phyloP scores from a whole-genome alignment of 257 asterid genomes.

The Haberlea rhodopensis region DNA sequence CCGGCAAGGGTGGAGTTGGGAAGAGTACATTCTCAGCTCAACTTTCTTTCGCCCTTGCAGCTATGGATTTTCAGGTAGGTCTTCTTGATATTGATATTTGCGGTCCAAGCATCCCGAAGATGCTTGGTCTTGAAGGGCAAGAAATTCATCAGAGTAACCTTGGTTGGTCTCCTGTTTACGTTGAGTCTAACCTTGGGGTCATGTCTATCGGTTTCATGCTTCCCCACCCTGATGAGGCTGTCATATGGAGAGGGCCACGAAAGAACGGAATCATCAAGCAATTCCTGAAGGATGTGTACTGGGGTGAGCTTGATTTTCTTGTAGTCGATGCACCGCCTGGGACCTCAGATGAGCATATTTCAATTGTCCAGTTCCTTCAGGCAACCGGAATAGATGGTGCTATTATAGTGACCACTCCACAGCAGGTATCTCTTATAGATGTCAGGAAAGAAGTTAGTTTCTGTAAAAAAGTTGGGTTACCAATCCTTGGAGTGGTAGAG shows the following conservation, averaged over 20 bases:
- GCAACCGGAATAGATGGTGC: slow-evolving; percentile 86
- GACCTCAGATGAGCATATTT: slow-evolving; percentile 89
- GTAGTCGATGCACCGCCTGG: slow-evolving; percentile 97
- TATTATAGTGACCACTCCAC: slow-evolving; percentile 86
- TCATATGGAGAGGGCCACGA: slow-evolving; percentile 75
- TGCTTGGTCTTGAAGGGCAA: slow-evolving; percentile 84
- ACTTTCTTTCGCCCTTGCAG: slow-evolving; percentile 74
- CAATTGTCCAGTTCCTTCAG: slow-evolving; percentile 82
- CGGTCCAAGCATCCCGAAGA: slow-evolving; percentile 90
- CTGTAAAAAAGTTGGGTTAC: slow-evolving; percentile 76
- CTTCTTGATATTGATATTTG: slow-evolving; percentile 92
- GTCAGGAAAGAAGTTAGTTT: slow-evolving; percentile 90
- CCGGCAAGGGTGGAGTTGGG: slow-evolving; percentile 97
- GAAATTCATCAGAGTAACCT: slow-evolving; percentile 68
- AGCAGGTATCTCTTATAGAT: slow-evolving; percentile 82
- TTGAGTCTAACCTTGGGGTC: slow-evolving; percentile 86
- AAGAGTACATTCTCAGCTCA: slow-evolving; percentile 94
- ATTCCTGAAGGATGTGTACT: slow-evolving; percentile 72
- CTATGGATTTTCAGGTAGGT: slow-evolving; percentile 83
- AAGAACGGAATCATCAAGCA: slow-evolving; percentile 78
- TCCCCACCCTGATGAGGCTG: slow-evolving; percentile 45
- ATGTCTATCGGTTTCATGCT: slow-evolving; percentile 70
- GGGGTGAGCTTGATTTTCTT: slow-evolving; percentile 93
- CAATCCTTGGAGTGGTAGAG: slow-evolving; percentile 83
- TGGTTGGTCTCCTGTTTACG: slow-evolving; percentile 93